These are phyloP conservation scores for Vitis hybrid DNA, from an alignment of 177 flowering plant genomes.

Conservation along the genomic window DNA sequence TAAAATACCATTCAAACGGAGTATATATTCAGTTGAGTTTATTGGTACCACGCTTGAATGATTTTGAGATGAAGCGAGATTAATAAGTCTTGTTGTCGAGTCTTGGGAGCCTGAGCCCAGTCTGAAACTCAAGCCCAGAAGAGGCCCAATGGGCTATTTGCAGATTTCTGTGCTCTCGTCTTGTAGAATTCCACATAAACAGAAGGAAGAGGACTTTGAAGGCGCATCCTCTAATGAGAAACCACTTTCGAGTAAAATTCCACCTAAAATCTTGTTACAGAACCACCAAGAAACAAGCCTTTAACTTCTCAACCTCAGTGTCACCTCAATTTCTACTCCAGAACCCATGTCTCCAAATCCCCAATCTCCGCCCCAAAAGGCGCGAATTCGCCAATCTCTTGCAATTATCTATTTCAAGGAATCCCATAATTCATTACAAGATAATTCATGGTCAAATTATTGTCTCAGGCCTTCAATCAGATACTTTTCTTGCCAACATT, in stretches of 20 bases:
- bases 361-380: conserved; percentile 19
- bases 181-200: too few species aligned
- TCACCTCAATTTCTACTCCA: conserved; percentile 10
- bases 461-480: conserved; percentile 45
- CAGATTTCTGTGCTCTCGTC: too few species aligned
- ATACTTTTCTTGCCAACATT: conserved; percentile 50
- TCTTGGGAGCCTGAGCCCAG: too few species aligned
- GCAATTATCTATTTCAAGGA: conserved; percentile 23
- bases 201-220: too few species aligned
- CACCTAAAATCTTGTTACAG: neutral
- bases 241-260: neutral
- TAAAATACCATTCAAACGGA: too few species aligned
- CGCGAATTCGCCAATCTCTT: conserved; percentile 47
- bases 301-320: conserved; percentile 23
- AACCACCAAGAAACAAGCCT: conserved; percentile 1
- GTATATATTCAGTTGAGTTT: too few species aligned
- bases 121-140: too few species aligned
- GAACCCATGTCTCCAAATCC: conserved; percentile 16
- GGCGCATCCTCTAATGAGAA: too few species aligned
- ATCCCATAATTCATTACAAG: conserved; percentile 26
- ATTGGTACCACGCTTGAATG: too few species aligned
- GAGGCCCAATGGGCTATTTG: too few species aligned
- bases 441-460: conserved; percentile 45
- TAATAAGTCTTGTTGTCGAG: too few species aligned
- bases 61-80: too few species aligned